Conservation (phyloP, 1,139 yeast species). For the Ogataea hybrid region DNA sequence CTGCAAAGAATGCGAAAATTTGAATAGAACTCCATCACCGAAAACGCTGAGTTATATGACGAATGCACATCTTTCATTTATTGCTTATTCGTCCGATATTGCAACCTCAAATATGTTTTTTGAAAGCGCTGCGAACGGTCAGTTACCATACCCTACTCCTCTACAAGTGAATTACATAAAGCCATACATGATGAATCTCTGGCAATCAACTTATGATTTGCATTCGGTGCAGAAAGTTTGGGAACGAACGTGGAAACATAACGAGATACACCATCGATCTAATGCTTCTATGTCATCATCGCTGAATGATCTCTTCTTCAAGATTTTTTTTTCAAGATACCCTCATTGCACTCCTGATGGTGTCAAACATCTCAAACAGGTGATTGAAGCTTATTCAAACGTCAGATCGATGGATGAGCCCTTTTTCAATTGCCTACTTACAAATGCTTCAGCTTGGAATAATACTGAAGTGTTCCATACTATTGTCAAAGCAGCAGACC, state of each 20-base stretch:
- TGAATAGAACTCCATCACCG: conserved; percentile 21
- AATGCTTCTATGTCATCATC: conserved; percentile 63
- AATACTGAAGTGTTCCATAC: no score
- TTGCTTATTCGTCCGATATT: conserved; percentile 76
- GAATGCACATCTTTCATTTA: conserved; percentile 73
- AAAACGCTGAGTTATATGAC: conserved; percentile 43
- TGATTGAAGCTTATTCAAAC: no score
- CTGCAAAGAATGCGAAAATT: conserved; percentile 30
- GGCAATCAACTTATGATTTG: conserved; percentile 55
- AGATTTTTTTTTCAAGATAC: no score
- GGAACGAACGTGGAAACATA: conserved; percentile 56
- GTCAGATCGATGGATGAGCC: no score
- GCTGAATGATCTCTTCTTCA: no score
- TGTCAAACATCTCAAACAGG: no score
- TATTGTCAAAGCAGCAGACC: no score
- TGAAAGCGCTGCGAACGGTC: conserved; percentile 60
- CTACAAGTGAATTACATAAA: conserved; percentile 76
- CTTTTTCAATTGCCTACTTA: no score
- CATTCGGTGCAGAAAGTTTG: conserved; percentile 61
- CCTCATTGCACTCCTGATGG: no score
- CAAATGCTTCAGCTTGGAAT: no score
- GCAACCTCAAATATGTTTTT: conserved; percentile 71
- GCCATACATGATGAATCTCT: conserved; percentile 61
- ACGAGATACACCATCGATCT: conserved; percentile 49
- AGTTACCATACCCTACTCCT: conserved; percentile 68